These are phyloP conservation scores for Crucihimalaya himalaica DNA, from an alignment of 345 rosid species.

Conservation along the genomic window DNA sequence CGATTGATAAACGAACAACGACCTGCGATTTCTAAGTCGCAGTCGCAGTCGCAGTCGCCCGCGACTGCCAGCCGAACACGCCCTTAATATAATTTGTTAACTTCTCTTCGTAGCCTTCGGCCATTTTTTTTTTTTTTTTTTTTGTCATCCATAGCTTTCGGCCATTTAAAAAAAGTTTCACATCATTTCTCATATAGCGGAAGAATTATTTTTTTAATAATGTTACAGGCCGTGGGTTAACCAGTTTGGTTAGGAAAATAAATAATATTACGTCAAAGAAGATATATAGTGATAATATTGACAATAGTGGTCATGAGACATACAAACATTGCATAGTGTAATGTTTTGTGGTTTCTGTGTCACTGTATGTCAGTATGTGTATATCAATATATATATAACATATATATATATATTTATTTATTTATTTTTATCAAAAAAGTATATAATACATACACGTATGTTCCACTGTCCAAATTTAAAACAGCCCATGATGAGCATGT, in stretches of 20 bases:
- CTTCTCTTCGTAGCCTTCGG: background rate
- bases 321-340: constrained; percentile 32
- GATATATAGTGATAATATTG: constrained; percentile 4
- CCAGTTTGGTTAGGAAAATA: background rate
- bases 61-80: no score
- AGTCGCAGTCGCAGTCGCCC: no score
- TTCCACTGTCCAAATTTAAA: constrained; percentile 12
- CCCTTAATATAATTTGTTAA: background rate
- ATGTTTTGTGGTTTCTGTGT: constrained; percentile 37
- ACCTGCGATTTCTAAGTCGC: no score
- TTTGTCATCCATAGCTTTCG: no score
- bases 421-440: background rate
- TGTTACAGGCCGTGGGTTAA: constrained; percentile 2
- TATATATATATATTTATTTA: no score
- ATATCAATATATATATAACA: background rate
- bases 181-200: background rate
- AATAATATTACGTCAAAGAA: background rate
- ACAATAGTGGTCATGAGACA: constrained; percentile 23
- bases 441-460: constrained; percentile 23
- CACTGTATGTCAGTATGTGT: constrained; percentile 15
- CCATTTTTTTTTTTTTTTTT: no score
- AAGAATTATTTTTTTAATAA: no score
- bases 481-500: constrained; percentile 33
- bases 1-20: no score
- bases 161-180: background rate